phyloP scores from a whole-genome alignment of 345 rosid genomes.

The Arabidopsis suecica region DNA sequence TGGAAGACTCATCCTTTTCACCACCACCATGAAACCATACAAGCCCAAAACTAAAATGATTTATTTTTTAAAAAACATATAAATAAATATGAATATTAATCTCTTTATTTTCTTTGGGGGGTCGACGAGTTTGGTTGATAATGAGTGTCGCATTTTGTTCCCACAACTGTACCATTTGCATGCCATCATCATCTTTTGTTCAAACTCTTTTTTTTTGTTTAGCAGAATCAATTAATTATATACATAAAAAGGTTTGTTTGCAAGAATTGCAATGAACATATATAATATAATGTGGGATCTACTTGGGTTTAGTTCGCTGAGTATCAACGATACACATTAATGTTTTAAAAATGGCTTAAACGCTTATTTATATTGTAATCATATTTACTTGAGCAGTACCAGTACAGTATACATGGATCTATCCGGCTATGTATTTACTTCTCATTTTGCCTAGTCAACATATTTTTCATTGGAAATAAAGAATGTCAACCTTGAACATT shows the following conservation, averaged over 20 bases:
- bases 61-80: not conserved
- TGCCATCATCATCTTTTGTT: constrained; percentile 44
- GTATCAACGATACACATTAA: constrained; percentile 16
- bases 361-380: not conserved
- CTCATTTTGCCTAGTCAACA: not conserved
- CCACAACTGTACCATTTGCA: constrained; percentile 47
- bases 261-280: constrained; percentile 30
- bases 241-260: constrained; percentile 31
- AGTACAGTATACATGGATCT: too few relatives aligned
- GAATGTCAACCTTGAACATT: not conserved
- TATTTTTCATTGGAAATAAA: not conserved
- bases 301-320: constrained; percentile 38
- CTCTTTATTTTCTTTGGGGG: constrained; percentile 9
- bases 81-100: constrained; percentile 5
- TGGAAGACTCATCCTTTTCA: constrained; percentile 50
- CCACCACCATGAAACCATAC: constrained; percentile 38
- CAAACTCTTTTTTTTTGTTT: constrained; percentile 23
- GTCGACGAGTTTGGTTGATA: constrained; percentile 47
- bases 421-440: not conserved
- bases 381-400: too few relatives aligned
- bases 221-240: constrained; percentile 26
- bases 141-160: constrained; percentile 49
- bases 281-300: constrained; percentile 38
- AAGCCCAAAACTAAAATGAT: constrained; percentile 29
- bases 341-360: not conserved